Base-by-base conservation (phyloP, 2,329 filamentous ascomycete genomes). In the Fusarium torulosum region DNA sequence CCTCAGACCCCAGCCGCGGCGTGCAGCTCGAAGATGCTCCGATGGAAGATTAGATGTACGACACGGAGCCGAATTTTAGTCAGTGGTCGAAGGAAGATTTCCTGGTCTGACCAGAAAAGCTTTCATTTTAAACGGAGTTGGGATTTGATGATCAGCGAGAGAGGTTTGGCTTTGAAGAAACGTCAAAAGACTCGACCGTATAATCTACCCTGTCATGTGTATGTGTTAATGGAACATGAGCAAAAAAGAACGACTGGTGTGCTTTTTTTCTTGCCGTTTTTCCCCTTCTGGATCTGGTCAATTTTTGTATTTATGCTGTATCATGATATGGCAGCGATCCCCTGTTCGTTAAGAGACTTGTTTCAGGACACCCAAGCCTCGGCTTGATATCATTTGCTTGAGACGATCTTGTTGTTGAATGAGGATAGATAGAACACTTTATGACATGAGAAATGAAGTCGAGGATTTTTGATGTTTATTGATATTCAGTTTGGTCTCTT, bases 21-120 rank as follows among this genome's bases (percentile, higher is more conserved):
- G 80, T 86, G 27, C 84, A 82, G 23, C 79, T 86, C 37, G 83
- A 85, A 64, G 84, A 86, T 70, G 81, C 80, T 70, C 81, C 84
- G 37, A 86, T 86, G 82, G 82, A 83, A 53, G 80, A 85, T 67
- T 85, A 82, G 72, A 51, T 46, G 44, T 56, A 62, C 45, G 46
- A 51, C 46, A 51, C 40, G 50, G 50, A 57, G 53, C 35, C 38
- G 53, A 55, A 33, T 60, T 59, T 38, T 37, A 59, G 60, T 53
- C 61, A 54, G 35, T 56, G 47, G 50, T 51, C 44, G 45, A 68
- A 52, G 43, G 43, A 38, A 47, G 57, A 62, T 42, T 35, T 61
- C 53, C 46, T 63, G 49, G 46, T 53, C 35, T 63, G 40, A 63
- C 27, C 45, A 45, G 50, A 51, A 35, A 63, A 10, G 33, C 53